Percentiles rank a stretch among this genome's conserved stretches.
phyloP scores from a whole-genome alignment of 2,329 filamentous ascomycete genomes.

The Scedosporium apiospermum region DNA sequence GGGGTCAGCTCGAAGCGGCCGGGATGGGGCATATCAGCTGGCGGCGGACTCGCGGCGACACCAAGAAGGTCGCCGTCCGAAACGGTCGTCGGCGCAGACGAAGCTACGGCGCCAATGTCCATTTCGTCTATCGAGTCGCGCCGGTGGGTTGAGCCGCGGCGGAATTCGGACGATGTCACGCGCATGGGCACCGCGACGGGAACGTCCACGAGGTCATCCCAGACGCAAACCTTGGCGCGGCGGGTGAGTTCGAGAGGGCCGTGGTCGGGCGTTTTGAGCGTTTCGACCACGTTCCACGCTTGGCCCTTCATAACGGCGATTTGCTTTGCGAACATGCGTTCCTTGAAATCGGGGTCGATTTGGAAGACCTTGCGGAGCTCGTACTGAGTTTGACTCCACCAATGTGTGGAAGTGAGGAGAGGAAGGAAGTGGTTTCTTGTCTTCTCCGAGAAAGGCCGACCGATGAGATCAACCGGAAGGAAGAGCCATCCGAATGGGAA shows the following conservation, averaged over 20 bases:
- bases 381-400: constrained; percentile 93
- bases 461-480: constrained; percentile 89
- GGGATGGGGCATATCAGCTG: constrained; percentile 60
- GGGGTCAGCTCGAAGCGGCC: constrained; percentile 61
- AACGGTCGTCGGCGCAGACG: constrained; percentile 22
- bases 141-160: constrained; percentile 46
- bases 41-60: constrained; percentile 40
- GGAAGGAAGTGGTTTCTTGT: constrained; percentile 95
- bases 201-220: constrained; percentile 95
- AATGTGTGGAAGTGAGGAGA: constrained; percentile 82
- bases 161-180: constrained; percentile 74
- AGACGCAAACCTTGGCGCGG: constrained; percentile 85
- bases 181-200: constrained; percentile 89
- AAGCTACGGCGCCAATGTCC: constrained; percentile 61
- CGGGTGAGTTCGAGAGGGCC: constrained; percentile 89
- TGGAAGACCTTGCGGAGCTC: constrained; percentile 81
- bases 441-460: constrained; percentile 88
- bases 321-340: constrained; percentile 97
- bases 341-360: constrained; percentile 90
- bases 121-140: constrained; percentile 59
- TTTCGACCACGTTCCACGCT: constrained; percentile 98
- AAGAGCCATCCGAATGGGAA: constrained; percentile 99
- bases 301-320: constrained; percentile 99
- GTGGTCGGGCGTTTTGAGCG: constrained; percentile 83
- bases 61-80: constrained; percentile 60